phyloP scores from a whole-genome alignment of 345 rosid species.

The Eucalyptus sp. region DNA sequence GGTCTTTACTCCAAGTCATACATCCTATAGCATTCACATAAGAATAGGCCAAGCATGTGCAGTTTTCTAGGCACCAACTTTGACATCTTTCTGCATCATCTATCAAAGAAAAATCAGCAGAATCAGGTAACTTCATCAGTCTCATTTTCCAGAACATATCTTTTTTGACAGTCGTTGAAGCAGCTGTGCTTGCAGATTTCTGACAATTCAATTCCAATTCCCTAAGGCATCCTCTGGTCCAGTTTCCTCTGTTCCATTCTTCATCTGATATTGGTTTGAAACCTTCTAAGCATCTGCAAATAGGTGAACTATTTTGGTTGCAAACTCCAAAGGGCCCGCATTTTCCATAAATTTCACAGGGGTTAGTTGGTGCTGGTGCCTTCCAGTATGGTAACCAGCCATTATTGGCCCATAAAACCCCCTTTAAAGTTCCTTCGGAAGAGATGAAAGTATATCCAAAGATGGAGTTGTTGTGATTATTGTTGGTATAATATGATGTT shows the following conservation, averaged over 20 bases:
- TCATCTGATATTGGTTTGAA: slow-evolving; percentile 6
- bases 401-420: not conserved
- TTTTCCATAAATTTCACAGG: slow-evolving; percentile 5
- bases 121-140: not conserved
- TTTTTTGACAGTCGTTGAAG: not conserved
- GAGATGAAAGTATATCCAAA: not conserved
- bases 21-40: not conserved
- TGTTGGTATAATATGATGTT: not conserved
- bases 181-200: not conserved
- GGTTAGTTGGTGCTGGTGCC: not conserved
- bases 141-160: not conserved
- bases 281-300: slow-evolving; percentile 17
- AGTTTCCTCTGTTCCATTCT: slow-evolving; percentile 5
- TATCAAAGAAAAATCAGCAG: not conserved
- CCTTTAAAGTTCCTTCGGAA: not conserved
- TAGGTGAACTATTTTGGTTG: not conserved
- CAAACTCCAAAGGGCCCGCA: slow-evolving; percentile 19
- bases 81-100: not conserved
- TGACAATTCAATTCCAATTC: not conserved
- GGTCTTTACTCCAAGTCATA: not conserved
- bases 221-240: slow-evolving; percentile 12
- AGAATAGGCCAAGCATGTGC: not conserved
- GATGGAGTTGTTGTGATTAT: not conserved
- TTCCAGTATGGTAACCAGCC: not conserved
- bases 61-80: slow-evolving; percentile 8